Evolutionary conservation across 1,284 basidiomycete genomes (phyloP), one percentile per base, ranked within the genome.

Genomic region (Ustilago crameri): DNA sequence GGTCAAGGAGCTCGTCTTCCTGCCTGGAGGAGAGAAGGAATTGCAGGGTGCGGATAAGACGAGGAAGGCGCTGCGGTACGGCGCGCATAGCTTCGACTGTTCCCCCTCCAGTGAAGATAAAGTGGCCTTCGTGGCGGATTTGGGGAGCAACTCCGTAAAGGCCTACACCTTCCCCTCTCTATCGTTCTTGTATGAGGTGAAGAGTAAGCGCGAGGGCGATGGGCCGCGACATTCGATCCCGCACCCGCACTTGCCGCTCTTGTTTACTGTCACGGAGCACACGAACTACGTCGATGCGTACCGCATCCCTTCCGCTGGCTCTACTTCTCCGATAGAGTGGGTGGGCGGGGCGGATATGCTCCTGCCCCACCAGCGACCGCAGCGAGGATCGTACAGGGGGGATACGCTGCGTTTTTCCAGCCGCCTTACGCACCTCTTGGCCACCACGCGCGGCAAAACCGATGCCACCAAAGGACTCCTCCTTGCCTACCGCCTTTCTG

Each of bases 261-360:
- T 78, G 1, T 79, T 73, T 32, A 64, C 68, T 0, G 78, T 82
- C 0, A 82, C 80, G 9, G 80, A 82, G 48, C 80, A 82, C 34
- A 73, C 70, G 18, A 75, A 70, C 26, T 78, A 42, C 32, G 61
- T 76, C 22, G 74, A 78, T 40, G 76, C 55, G 2, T 76, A 58
- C 24, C 43, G 51, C 1, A 15, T 67, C 0, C 58, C 54, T 14
- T 4, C 49, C 3, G 32, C 32, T 38, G 5, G 15, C 38, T 20
- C 51, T n/a, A 8, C n/a, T 32, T 4, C 30, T 2, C 23, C 47
- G 14, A 38, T 14, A 22, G 35, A 30, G 9, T 5, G 17, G 14
- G 17, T 26, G 22, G 23, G 26, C 4, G 18, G 27, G 3, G 20
- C 63, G 5, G 70, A 75, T 17, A 37, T 78, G 37, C 52, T 78